A percentile compares a stretch with the other conserved stretches of the same genome.
Conservation (phyloP, 768 basidiomycete genomes). For the Mycena rebaudengoi region DNA sequence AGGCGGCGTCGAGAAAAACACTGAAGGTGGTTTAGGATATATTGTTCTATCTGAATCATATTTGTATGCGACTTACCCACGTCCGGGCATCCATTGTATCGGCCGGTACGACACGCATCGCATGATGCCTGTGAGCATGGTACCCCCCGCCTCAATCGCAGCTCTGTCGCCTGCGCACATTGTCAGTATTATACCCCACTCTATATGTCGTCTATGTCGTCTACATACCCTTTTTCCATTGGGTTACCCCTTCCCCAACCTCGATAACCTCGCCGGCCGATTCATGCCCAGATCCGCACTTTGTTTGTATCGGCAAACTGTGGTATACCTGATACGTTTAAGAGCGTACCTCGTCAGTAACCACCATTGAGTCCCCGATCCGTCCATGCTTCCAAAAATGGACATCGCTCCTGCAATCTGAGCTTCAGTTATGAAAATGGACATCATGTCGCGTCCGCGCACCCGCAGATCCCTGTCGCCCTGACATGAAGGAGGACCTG, state of each 20-base stretch:
- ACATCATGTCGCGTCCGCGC: conserved; percentile 72
- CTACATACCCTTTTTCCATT: conserved; percentile 65
- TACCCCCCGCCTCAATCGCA: conserved; percentile 74
- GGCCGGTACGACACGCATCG: conserved; percentile 67
- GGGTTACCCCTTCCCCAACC: conserved; percentile 70
- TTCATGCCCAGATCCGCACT: conserved; percentile 78
- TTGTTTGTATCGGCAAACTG: background rate
- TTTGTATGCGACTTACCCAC: conserved; percentile 27
- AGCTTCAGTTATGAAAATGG: conserved; percentile 82
- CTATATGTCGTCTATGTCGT: background rate
- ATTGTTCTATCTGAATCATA: background rate
- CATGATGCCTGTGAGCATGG: conserved; percentile 71
- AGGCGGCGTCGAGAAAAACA: conserved; percentile 78
- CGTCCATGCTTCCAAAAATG: conserved; percentile 80
- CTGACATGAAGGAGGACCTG: conserved; percentile 73
- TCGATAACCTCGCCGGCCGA: conserved; percentile 74
- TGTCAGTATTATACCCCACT: background rate
- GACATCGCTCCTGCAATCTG: conserved; percentile 72
- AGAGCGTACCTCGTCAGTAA: conserved; percentile 65
- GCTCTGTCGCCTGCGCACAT: conserved; percentile 69
- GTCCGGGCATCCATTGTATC: conserved; percentile 68
- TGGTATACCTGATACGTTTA: background rate
- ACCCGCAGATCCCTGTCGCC: conserved; percentile 78
- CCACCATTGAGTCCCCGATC: conserved; percentile 75
- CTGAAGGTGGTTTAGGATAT: conserved; percentile 27